Conservation (phyloP, 371 early-diverging fungal genomes). For the Rhizomucor pusillus region DNA sequence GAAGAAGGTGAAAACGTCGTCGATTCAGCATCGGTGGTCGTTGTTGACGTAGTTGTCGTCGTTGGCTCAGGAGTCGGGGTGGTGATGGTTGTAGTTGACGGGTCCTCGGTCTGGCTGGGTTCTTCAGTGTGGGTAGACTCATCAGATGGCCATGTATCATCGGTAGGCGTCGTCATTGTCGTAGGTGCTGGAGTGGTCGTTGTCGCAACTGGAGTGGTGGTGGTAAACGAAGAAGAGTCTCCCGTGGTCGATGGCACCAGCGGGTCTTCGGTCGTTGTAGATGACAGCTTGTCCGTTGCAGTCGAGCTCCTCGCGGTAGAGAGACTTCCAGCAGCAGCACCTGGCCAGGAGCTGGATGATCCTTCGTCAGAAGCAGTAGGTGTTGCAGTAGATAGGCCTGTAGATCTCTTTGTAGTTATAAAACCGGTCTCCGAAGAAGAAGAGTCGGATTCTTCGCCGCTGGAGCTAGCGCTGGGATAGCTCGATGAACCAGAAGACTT, state of each 20-base stretch:
- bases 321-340: no score
- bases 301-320: background rate
- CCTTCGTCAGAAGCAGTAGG: no score
- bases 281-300: background rate
- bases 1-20: constrained; percentile 13
- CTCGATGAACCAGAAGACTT: no score
- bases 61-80: constrained; percentile 12
- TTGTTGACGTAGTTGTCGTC: constrained; percentile 8
- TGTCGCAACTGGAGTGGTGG: background rate
- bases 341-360: no score
- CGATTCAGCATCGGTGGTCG: constrained; percentile 6
- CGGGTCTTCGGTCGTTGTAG: background rate
- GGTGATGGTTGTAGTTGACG: constrained; percentile 6
- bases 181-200: background rate
- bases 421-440: no score
- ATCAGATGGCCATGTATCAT: constrained; percentile 3
- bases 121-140: constrained; percentile 5
- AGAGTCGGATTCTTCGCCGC: no score
- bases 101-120: constrained; percentile 1
- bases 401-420: no score
- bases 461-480: no score
- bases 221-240: background rate
- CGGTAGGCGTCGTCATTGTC: background rate
- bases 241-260: background rate
- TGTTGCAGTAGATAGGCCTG: no score